A percentile compares a stretch with the other conserved stretches of the same genome.
Conservation (phyloP, 2,329 filamentous ascomycete genomes). For the Curvularia spicifera region DNA sequence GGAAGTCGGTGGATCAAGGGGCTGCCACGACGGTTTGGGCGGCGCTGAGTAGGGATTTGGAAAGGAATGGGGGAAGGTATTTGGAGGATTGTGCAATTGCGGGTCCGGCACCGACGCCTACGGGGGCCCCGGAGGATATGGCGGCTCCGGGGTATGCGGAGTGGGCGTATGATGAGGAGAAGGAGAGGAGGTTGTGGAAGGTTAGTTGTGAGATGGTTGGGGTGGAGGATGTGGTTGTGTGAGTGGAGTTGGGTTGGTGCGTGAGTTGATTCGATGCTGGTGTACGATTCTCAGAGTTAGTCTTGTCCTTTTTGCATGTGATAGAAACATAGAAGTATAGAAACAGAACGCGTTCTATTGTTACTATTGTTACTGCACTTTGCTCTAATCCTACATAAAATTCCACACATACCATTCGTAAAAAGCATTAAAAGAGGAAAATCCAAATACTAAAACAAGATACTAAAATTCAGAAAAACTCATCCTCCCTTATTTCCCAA, state of each 20-base stretch:
- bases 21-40: background rate
- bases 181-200: background rate
- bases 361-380: background rate
- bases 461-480: background rate
- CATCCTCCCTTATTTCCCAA: background rate
- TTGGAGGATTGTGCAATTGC: background rate
- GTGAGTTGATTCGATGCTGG: background rate
- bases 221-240: background rate
- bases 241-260: background rate
- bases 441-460: background rate
- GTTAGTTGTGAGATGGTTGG: background rate
- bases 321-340: background rate
- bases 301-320: background rate
- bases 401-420: background rate
- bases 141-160: background rate
- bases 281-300: background rate
- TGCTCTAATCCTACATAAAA: background rate
- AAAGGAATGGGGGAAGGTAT: background rate
- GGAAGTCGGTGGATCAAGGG: background rate
- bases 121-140: background rate
- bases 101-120: background rate
- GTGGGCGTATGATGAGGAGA: background rate
- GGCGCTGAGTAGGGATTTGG: background rate
- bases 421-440: background rate
- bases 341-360: background rate